These are phyloP conservation scores for Oenanthe javanica DNA, from an alignment of 140 eudicot genomes.

Conservation along the genomic window DNA sequence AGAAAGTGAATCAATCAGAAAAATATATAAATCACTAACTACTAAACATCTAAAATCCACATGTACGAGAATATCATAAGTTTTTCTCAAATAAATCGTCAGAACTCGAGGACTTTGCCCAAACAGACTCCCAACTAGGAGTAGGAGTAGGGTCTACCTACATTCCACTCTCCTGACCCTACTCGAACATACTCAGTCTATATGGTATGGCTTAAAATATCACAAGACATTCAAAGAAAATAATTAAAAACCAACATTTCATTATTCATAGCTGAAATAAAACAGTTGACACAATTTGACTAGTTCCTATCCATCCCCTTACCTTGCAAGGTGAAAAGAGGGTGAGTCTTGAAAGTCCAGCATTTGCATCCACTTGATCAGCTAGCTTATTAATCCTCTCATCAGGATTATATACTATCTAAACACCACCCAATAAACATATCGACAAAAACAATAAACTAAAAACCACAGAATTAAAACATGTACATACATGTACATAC, in stretches of 20 bases:
- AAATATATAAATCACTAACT: neutral
- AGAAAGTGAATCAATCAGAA: neutral
- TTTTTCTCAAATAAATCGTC: neutral
- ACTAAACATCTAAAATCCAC: neutral
- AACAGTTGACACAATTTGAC: neutral
- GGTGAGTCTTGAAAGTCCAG: conserved; percentile 79
- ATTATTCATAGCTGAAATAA: neutral
- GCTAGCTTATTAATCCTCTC: conserved; percentile 67
- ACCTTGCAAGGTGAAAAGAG: conserved; percentile 99
- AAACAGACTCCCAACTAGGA: neutral
- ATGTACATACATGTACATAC: conserved; percentile 20
- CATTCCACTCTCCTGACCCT: neutral
- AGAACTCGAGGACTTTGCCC: neutral
- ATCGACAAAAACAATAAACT: neutral
- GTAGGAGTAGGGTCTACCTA: neutral
- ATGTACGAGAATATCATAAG: neutral
- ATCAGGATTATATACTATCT: conserved; percentile 75
- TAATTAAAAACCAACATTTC: neutral
- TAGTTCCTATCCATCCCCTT: neutral
- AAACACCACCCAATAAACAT: conserved; percentile 12
- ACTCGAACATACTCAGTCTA: no score
- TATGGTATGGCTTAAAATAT: no score
- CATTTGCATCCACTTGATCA: conserved; percentile 85
- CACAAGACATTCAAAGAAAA: neutral
- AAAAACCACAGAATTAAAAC: neutral